Evolutionary conservation across 1,284 basidiomycete species (phyloP).

Genomic region (Ganoderma multipileum): DNA sequence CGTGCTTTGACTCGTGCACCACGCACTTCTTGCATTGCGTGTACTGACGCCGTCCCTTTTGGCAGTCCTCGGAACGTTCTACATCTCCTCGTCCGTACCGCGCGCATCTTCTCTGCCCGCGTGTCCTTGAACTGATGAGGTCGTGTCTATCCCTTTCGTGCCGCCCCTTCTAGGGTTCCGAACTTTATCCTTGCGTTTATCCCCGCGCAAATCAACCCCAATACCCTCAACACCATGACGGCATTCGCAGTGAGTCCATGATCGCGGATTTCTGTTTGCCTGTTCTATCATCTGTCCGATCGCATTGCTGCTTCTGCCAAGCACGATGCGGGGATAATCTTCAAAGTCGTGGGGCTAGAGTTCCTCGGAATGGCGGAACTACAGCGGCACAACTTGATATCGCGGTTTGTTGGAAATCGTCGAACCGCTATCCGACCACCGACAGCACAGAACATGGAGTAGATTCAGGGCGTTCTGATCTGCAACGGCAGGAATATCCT

Average conservation of each 20-base stretch:
- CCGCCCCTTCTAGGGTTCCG: slow-evolving; percentile 68
- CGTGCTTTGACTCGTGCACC: slow-evolving; percentile 19
- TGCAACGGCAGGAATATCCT: not conserved
- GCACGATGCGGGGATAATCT: not conserved
- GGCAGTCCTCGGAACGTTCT: slow-evolving; percentile 85
- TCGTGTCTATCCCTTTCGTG: not conserved
- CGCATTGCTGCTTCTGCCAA: slow-evolving; percentile 15
- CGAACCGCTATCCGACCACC: not conserved
- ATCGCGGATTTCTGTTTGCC: slow-evolving; percentile 5
- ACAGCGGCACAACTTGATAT: not conserved
- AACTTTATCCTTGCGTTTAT: slow-evolving; percentile 94
- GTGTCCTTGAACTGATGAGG: slow-evolving; percentile 25
- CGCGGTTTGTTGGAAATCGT: not conserved
- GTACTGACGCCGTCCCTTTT: slow-evolving; percentile 13
- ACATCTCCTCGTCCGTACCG: slow-evolving; percentile 85
- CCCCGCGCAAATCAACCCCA: slow-evolving; percentile 80
- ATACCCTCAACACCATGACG: slow-evolving; percentile 91
- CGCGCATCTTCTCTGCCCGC: slow-evolving; percentile 24
- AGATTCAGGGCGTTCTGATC: not conserved
- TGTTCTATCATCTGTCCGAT: slow-evolving; percentile 14
- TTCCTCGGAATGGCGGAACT: not conserved
- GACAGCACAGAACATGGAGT: not conserved
- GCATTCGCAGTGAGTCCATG: slow-evolving; percentile 73
- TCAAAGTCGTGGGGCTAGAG: not conserved
- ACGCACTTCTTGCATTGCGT: slow-evolving; percentile 1